A percentile compares a stretch with the other conserved stretches of the same genome.
Evolutionary conservation across 345 rosid species (phyloP).

Genomic region (Mangifera indica): DNA sequence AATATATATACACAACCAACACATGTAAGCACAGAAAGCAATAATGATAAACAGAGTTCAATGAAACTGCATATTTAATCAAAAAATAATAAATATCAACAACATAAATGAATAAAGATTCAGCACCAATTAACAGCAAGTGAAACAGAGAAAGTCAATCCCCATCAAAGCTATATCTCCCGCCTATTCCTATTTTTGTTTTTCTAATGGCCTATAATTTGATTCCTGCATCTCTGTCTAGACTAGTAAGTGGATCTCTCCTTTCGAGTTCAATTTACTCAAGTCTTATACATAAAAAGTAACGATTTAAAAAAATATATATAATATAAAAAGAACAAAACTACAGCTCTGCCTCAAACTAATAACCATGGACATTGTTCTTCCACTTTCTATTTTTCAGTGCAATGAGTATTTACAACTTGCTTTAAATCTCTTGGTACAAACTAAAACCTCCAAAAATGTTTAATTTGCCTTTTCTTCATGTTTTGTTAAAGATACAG

Average conservation of each 20-base stretch:
- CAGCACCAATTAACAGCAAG: too few relatives aligned
- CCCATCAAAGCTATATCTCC: too few relatives aligned
- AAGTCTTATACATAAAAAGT: too few relatives aligned
- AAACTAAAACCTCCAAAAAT: slow-evolving; percentile 1
- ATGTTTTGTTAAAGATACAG: background rate
- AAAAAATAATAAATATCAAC: background rate
- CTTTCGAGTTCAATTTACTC: too few relatives aligned
- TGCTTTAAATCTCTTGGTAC: background rate
- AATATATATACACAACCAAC: background rate
- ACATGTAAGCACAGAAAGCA: background rate
- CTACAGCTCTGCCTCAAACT: background rate
- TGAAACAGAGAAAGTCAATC: too few relatives aligned
- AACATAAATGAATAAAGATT: background rate
- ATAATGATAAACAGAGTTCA: background rate
- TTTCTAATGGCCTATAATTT: too few relatives aligned
- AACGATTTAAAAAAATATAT: too few relatives aligned
- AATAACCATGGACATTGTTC: background rate
- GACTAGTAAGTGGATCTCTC: too few relatives aligned
- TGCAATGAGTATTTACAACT: background rate
- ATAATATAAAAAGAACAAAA: too few relatives aligned
- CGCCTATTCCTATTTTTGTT: too few relatives aligned
- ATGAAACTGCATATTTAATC: background rate
- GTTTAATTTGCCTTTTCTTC: background rate
- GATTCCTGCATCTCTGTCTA: too few relatives aligned
- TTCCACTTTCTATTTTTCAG: background rate